Percentiles rank a stretch among this genome's conserved stretches.
phyloP scores from a whole-genome alignment of 805 yeast genomes.

The Teunomyces pallodes region DNA sequence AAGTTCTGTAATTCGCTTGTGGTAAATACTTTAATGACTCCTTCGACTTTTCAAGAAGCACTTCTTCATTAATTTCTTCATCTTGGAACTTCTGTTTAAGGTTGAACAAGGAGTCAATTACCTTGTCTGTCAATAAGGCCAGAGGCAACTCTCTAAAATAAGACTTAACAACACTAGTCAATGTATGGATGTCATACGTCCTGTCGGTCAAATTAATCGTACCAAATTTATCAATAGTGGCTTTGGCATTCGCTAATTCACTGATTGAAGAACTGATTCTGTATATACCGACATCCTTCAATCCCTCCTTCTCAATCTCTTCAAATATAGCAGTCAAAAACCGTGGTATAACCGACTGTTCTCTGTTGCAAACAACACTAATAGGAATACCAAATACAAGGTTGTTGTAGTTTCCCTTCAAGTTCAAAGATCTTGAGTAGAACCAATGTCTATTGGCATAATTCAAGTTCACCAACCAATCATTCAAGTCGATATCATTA shows the following conservation, averaged over 20 bases:
- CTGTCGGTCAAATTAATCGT: conserved; percentile 48
- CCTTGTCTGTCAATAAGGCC: conserved; percentile 66
- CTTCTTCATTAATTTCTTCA: conserved; percentile 12
- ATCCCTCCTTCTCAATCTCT: conserved; percentile 82
- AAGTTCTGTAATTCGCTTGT: conserved; percentile 58
- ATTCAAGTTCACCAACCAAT: conserved; percentile 61
- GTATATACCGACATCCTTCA: conserved; percentile 88
- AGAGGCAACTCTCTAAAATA: conserved; percentile 86
- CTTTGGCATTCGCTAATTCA: conserved; percentile 43
- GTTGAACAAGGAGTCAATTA: conserved; percentile 56
- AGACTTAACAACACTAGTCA: conserved; percentile 84
- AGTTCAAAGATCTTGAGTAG: conserved; percentile 39
- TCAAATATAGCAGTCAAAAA: conserved; percentile 64
- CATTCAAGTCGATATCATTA: conserved; percentile 58
- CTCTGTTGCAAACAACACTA: conserved; percentile 70
- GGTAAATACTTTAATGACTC: conserved; percentile 52
- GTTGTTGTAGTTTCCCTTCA: conserved; percentile 17
- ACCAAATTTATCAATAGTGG: conserved; percentile 46
- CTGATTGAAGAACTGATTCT: conserved; percentile 59
- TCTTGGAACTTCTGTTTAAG: conserved; percentile 23
- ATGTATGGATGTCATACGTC: conserved; percentile 73
- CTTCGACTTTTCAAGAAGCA: conserved; percentile 18
- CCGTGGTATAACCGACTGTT: conserved; percentile 57
- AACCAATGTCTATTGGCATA: conserved; percentile 57
- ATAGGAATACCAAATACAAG: conserved; percentile 86